phyloP scores from a whole-genome alignment of 164 flowering plant genomes.

The Piper betle region DNA sequence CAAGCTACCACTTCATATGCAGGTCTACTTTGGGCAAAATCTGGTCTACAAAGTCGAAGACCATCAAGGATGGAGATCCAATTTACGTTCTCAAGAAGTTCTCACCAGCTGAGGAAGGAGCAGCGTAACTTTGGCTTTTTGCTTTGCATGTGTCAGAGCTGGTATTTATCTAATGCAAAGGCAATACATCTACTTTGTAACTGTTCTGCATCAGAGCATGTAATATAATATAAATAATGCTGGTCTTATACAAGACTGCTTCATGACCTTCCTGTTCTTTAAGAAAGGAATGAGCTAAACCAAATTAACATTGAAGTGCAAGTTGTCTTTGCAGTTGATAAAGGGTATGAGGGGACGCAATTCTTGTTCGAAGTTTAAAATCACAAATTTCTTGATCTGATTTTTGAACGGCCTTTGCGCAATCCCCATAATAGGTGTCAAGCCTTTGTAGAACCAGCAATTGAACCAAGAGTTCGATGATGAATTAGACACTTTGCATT shows the following conservation, averaged over 20 bases:
- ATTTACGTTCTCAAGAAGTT: conserved; percentile 38
- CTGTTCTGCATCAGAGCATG: neutral
- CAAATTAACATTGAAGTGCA: too few relatives aligned
- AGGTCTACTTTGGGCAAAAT: conserved; percentile 83
- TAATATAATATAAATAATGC: neutral
- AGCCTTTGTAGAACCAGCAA: too few relatives aligned
- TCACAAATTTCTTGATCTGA: too few relatives aligned
- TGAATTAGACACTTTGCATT: too few relatives aligned
- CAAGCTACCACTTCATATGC: conserved; percentile 9
- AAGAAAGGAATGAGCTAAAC: too few relatives aligned
- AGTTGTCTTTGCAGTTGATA: too few relatives aligned
- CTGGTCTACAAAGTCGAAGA: conserved; percentile 44
- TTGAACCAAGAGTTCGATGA: too few relatives aligned
- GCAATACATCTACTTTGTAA: neutral
- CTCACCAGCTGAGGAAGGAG: conserved; percentile 41
- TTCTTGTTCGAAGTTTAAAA: too few relatives aligned
- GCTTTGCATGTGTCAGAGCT: neutral
- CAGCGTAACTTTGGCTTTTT: conserved; percentile 26
- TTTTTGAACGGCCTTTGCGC: too few relatives aligned
- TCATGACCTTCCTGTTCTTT: neutral
- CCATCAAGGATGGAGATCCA: conserved; percentile 55
- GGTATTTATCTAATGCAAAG: neutral
- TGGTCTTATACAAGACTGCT: neutral
- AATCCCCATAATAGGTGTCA: too few relatives aligned
- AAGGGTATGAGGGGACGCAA: too few relatives aligned